phyloP scores from a whole-genome alignment of 345 rosid species.

The Physaria fendleri region DNA sequence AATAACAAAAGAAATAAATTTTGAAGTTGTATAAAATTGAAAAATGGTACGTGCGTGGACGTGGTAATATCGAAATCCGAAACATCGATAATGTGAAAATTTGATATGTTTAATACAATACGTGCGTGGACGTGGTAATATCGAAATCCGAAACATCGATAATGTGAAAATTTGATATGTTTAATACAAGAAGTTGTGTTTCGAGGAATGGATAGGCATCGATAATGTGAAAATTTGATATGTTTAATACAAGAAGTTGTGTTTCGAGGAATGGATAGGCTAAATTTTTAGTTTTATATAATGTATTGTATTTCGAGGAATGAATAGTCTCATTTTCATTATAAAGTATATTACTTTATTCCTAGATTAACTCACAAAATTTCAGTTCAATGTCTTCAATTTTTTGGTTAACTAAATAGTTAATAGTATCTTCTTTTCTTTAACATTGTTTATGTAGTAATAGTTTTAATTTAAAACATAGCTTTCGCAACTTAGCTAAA shows the following conservation, averaged over 20 bases:
- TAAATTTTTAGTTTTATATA: neutral
- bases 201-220: constrained; percentile 28
- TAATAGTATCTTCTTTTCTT: no score
- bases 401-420: no score
- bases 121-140: constrained; percentile 18
- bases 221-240: constrained; percentile 2
- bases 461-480: neutral
- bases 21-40: neutral
- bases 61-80: constrained; percentile 21
- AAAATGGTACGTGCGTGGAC: constrained; percentile 13
- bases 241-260: no score
- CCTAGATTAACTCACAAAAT: constrained; percentile 14
- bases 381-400: neutral
- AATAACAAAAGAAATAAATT: no score
- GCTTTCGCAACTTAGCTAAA: neutral
- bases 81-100: constrained; percentile 22
- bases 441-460: neutral
- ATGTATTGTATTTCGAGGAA: constrained; percentile 20
- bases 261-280: no score
- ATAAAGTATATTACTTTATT: neutral
- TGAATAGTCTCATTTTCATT: constrained; percentile 18
- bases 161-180: constrained; percentile 9
- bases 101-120: no score
- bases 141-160: constrained; percentile 28
- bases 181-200: constrained; percentile 9